phyloP scores from a whole-genome alignment of 2,329 filamentous ascomycete species.

The Colletotrichum zoysiae region DNA sequence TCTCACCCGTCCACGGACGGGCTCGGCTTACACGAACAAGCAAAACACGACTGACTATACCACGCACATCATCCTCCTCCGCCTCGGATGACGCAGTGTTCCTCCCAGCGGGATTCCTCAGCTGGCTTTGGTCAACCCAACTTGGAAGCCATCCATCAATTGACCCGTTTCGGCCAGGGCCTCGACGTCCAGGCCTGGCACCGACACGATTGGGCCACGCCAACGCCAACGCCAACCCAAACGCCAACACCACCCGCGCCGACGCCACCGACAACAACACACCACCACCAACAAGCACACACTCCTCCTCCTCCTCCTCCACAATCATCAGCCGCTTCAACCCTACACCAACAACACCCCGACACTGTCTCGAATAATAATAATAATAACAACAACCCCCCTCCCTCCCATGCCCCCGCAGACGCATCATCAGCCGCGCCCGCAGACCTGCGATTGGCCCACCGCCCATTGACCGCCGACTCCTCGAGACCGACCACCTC shows the following conservation, averaged over 20 bases:
- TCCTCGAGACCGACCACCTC: background rate
- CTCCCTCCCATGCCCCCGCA: slow-evolving; percentile 37
- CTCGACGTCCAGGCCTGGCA: slow-evolving; percentile 40
- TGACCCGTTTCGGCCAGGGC: slow-evolving; percentile 37
- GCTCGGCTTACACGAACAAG: background rate
- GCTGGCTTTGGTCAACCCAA: slow-evolving; percentile 38
- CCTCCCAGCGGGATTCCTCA: slow-evolving; percentile 40
- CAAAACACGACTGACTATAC: background rate
- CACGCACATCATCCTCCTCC: background rate
- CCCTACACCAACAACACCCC: background rate
- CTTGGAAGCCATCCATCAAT: slow-evolving; percentile 39
- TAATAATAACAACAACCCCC: background rate
- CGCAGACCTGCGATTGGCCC: slow-evolving; percentile 32
- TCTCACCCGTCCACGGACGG: background rate
- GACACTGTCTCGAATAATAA: slow-evolving; percentile 32
- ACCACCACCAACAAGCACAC: background rate
- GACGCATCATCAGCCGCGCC: slow-evolving; percentile 2
- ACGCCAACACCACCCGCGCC: background rate
- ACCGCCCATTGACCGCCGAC: slow-evolving; percentile 34
- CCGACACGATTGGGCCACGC: slow-evolving; percentile 17
- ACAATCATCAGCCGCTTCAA: background rate
- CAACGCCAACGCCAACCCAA: slow-evolving; percentile 5
- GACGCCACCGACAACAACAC: background rate
- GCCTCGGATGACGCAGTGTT: slow-evolving; percentile 41
- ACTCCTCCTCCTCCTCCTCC: background rate